Base-by-base conservation (phyloP, 1,284 basidiomycete species). In the Athelia sp. region DNA sequence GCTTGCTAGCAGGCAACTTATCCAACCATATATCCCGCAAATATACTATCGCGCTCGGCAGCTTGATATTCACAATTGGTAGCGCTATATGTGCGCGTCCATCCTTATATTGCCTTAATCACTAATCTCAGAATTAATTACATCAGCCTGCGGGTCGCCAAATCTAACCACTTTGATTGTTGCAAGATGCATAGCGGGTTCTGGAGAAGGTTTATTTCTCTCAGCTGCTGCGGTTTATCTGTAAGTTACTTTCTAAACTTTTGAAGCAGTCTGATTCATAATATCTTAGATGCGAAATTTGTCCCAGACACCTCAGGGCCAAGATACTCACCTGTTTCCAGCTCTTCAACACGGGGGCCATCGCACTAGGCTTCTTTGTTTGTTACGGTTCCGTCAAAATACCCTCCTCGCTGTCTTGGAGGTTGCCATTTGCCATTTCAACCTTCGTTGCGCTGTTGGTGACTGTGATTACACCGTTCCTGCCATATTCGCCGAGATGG, bases 161-260 rank as follows among this genome's bases (percentile, higher is more conserved):
- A 29, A 29, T 29, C 13, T 40, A n/a, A n/a, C 36, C n/a, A 40
- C 19, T 6, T n/a, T 40, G 6, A 40, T 40, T n/a, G 36, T 40
- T 9, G 36, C n/a, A 9, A n/a, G 36, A n/a, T 40, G 36, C 15
- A 40, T 40, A 6, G 19, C n/a, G 15, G 36, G 36, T 9, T 17
- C 19, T 40, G 36, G 36, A 40, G 36, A 40, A 40, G 36, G 36
- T 40, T n/a, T 40, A 9, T 40, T 40, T n/a, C 36, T 40, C n/a
- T 40, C 36, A 9, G 19, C 36, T 6, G 19, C 19, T n/a, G 19
- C 36, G 6, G 36, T 40, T 6, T 40, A 40, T n/a, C n/a, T 40
- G 15, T 40, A 29, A 6, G 26, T 29, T 4, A 29, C 13, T 29
- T 4, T 29, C 26, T 13, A 4, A 29, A 13, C 26, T 29, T 4